A percentile compares a stretch with the other conserved stretches of the same genome.
phyloP scores from a whole-genome alignment of 2,329 filamentous ascomycete species.

The Pezicula carpinea region DNA sequence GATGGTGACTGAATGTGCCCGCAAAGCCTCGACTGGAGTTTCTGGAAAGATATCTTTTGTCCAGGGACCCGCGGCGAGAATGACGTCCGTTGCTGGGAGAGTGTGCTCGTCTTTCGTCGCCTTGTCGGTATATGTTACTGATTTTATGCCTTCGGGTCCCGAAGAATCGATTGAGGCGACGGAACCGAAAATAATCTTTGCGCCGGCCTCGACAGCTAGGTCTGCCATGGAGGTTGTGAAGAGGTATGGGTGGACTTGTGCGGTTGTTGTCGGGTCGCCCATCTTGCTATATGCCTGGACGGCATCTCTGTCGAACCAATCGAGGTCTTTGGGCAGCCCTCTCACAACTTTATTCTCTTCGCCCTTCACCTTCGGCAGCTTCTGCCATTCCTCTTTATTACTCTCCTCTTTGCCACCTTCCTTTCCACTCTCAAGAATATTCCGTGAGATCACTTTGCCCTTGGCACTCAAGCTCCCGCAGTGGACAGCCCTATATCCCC shows the following conservation, averaged over 20 bases:
- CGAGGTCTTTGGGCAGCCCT: slow-evolving; percentile 69
- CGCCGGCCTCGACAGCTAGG: slow-evolving; percentile 66
- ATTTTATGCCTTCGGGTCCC: slow-evolving; percentile 59
- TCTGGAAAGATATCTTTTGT: slow-evolving; percentile 53
- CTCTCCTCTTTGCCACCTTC: slow-evolving; percentile 8
- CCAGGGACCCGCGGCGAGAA: slow-evolving; percentile 52
- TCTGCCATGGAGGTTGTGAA: slow-evolving; percentile 84
- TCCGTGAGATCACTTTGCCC: slow-evolving; percentile 13
- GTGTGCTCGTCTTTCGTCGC: slow-evolving; percentile 41
- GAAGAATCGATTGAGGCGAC: slow-evolving; percentile 64
- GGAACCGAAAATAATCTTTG: slow-evolving; percentile 61
- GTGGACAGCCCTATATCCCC: slow-evolving; percentile 79
- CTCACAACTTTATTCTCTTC: slow-evolving; percentile 46
- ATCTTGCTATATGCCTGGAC: slow-evolving; percentile 74
- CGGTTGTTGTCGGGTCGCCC: slow-evolving; percentile 75
- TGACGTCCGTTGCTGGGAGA: slow-evolving; percentile 44
- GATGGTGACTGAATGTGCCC: slow-evolving; percentile 64
- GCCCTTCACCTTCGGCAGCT: slow-evolving; percentile 54
- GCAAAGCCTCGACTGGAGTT: slow-evolving; percentile 51
- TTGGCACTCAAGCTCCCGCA: slow-evolving; percentile 50
- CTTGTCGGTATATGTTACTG: slow-evolving; percentile 58
- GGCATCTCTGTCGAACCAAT: slow-evolving; percentile 73
- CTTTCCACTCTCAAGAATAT: slow-evolving; percentile 3
- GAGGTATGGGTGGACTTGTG: slow-evolving; percentile 88
- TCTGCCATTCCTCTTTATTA: slow-evolving; percentile 47